phyloP scores from a whole-genome alignment of 495 filamentous ascomycete genomes.

The Eremomyces bilateralis region DNA sequence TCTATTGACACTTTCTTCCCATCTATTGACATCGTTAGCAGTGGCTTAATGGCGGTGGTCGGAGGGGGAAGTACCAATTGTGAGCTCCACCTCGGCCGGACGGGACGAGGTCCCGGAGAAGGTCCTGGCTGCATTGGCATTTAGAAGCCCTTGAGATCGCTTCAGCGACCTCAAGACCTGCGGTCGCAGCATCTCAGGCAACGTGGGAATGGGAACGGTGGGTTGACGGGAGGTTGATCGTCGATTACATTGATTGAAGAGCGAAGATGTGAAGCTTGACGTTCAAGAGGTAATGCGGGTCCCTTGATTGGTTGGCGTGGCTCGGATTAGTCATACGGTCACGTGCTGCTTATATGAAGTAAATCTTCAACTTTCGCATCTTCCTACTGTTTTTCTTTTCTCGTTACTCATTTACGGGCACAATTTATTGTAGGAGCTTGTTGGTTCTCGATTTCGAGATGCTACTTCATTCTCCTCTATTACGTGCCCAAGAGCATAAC shows the following conservation, averaged over 20 bases:
- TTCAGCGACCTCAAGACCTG: conserved; percentile 68
- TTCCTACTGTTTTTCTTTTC: too few species aligned
- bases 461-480: neutral
- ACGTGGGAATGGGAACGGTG: neutral
- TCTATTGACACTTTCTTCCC: conserved; percentile 90
- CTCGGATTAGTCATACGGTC: too few species aligned
- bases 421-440: neutral
- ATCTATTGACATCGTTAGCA: conserved; percentile 34
- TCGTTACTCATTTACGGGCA: neutral
- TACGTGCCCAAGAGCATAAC: neutral
- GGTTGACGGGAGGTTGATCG: neutral
- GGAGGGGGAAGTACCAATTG: conserved; percentile 46
- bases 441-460: neutral
- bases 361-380: too few species aligned
- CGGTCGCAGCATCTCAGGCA: conserved; percentile 56
- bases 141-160: conserved; percentile 45
- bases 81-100: conserved; percentile 80
- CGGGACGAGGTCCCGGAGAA: conserved; percentile 55
- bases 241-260: neutral
- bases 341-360: too few species aligned
- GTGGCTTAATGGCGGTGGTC: conserved; percentile 6
- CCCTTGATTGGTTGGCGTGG: neutral
- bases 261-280: neutral
- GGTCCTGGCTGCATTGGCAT: conserved; percentile 39
- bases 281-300: neutral